Evolutionary conservation across 2,329 filamentous ascomycete genomes (phyloP).

Genomic region (Diaporthe sp.): DNA sequence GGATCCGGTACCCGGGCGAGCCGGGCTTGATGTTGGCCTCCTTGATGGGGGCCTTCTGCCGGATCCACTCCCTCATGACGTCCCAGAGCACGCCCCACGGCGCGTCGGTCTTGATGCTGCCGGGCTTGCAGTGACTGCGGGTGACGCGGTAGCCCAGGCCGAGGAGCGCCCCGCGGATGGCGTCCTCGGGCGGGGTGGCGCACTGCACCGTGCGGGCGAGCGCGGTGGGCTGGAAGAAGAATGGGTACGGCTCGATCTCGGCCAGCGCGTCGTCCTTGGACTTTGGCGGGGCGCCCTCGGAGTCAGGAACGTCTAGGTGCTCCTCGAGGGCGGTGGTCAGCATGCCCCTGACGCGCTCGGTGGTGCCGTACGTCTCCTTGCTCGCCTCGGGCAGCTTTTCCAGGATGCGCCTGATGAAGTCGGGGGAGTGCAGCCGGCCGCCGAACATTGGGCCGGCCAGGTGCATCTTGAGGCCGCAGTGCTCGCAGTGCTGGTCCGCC

Average conservation of each 20-base stretch:
- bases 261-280: conserved; percentile 68
- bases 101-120: conserved; percentile 93
- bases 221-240: conserved; percentile 85
- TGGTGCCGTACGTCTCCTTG: conserved; percentile 81
- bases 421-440: conserved; percentile 86
- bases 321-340: conserved; percentile 90
- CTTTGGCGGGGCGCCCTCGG: conserved; percentile 30
- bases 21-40: conserved; percentile 76
- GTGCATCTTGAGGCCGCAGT: conserved; percentile 90
- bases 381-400: conserved; percentile 78
- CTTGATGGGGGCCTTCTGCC: conserved; percentile 84
- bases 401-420: conserved; percentile 86
- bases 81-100: conserved; percentile 94
- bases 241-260: conserved; percentile 80
- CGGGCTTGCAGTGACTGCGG: conserved; percentile 89
- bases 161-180: conserved; percentile 84
- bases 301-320: conserved; percentile 54
- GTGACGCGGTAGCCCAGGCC: conserved; percentile 86
- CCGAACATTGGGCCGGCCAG: conserved; percentile 95
- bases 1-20: conserved; percentile 80
- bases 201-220: conserved; percentile 85
- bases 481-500: conserved; percentile 76
- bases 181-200: conserved; percentile 82
- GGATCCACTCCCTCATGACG: conserved; percentile 91
- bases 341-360: conserved; percentile 89